Evolutionary conservation across 768 basidiomycete species (phyloP).

Genomic region (Hygrocybe punicea): DNA sequence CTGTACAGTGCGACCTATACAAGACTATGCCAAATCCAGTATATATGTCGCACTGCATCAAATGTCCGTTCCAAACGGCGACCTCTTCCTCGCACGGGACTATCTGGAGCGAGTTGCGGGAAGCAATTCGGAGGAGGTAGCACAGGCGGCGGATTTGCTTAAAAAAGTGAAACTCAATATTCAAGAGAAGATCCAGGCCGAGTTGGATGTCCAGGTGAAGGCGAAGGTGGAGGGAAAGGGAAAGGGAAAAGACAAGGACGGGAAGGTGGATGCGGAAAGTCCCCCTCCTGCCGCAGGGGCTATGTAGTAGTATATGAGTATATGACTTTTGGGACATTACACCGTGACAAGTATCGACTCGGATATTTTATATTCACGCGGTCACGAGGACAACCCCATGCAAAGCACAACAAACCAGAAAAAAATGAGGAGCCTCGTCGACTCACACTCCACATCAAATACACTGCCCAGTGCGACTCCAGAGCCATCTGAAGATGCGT

Average conservation of each 20-base stretch:
- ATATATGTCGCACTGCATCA: constrained; percentile 82
- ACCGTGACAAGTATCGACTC: too few species aligned
- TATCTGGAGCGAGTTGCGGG: constrained; percentile 70
- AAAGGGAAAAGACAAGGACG: too few species aligned
- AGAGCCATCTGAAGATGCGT: background rate
- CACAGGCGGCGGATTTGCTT: constrained; percentile 66
- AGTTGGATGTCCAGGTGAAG: constrained; percentile 12
- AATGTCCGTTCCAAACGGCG: constrained; percentile 56
- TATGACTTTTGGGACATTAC: too few species aligned
- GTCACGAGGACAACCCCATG: constrained; percentile 7
- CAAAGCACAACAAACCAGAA: constrained; percentile 10
- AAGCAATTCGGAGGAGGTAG: constrained; percentile 82
- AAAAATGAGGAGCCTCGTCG: background rate
- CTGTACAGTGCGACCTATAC: constrained; percentile 57
- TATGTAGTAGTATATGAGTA: too few species aligned
- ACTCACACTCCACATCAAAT: background rate
- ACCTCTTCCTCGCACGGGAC: constrained; percentile 66
- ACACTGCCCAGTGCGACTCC: background rate
- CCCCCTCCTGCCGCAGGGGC: background rate
- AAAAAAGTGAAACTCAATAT: constrained; percentile 49
- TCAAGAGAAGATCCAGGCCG: constrained; percentile 23
- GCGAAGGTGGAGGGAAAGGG: too few species aligned
- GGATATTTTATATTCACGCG: too few species aligned
- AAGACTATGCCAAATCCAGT: constrained; percentile 81
- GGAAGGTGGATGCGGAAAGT: background rate